Evolutionary conservation across 257 asterid genomes (phyloP).

Genomic region (Solanum rostratum): DNA sequence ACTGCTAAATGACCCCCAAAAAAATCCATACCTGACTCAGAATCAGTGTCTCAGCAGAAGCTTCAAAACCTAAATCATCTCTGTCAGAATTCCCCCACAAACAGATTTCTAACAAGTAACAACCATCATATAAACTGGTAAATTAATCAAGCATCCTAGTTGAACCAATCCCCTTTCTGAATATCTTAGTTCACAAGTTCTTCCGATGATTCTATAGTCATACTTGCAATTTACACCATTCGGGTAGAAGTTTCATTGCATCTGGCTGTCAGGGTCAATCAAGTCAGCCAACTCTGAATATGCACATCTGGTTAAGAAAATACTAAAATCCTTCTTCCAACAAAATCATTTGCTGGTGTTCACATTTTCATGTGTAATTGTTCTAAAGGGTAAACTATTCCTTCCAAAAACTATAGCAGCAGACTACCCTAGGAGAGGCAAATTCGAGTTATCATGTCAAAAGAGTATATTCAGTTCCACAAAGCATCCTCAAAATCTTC

Average conservation of each 20-base stretch:
- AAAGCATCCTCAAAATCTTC: background rate
- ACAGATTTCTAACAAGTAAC: background rate
- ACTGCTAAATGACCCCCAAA: background rate
- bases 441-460: background rate
- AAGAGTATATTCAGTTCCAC: background rate
- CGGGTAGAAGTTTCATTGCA: background rate
- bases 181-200: background rate
- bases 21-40: background rate
- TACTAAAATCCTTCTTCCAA: background rate
- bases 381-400: background rate
- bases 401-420: background rate
- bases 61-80: background rate
- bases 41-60: background rate
- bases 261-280: background rate
- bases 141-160: background rate
- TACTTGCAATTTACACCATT: background rate
- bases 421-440: background rate
- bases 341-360: background rate
- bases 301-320: background rate
- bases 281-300: background rate
- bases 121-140: background rate
- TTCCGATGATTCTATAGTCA: background rate
- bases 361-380: background rate
- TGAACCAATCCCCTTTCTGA: background rate
- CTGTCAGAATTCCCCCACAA: background rate